phyloP scores from a whole-genome alignment of 345 rosid species.

The Eucalyptus brandiana region DNA sequence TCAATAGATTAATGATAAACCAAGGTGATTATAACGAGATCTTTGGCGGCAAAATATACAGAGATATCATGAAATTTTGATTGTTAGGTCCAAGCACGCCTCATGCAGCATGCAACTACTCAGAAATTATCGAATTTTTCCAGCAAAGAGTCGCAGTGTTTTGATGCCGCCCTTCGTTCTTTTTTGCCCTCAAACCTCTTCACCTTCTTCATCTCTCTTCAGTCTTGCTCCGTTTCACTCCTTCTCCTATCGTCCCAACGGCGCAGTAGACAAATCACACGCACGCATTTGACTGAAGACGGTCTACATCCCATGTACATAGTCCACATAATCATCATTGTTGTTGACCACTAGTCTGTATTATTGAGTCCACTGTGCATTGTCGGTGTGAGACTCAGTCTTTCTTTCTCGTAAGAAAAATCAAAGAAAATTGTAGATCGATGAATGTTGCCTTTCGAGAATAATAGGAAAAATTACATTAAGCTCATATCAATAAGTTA shows the following conservation, averaged over 20 bases:
- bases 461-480: too few relatives aligned
- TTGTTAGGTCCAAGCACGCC: background rate
- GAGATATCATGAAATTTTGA: background rate
- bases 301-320: background rate
- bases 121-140: accelerated
- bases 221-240: background rate
- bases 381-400: too few relatives aligned
- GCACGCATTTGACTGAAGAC: accelerated
- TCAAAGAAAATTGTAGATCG: too few relatives aligned
- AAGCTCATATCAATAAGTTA: too few relatives aligned
- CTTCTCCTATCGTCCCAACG: background rate
- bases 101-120: background rate
- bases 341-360: too few relatives aligned
- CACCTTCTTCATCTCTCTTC: background rate
- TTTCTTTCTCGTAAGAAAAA: too few relatives aligned
- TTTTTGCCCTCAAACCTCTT: too few relatives aligned
- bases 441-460: too few relatives aligned
- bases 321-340: background rate
- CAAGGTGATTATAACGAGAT: too few relatives aligned
- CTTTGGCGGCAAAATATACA: too few relatives aligned
- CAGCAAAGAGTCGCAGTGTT: background rate
- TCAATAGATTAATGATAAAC: too few relatives aligned
- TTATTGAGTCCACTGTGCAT: too few relatives aligned
- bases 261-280: accelerated
- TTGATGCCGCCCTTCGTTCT: background rate